Base-by-base conservation (phyloP, 257 asterid species). In the Solanum virginianum region DNA sequence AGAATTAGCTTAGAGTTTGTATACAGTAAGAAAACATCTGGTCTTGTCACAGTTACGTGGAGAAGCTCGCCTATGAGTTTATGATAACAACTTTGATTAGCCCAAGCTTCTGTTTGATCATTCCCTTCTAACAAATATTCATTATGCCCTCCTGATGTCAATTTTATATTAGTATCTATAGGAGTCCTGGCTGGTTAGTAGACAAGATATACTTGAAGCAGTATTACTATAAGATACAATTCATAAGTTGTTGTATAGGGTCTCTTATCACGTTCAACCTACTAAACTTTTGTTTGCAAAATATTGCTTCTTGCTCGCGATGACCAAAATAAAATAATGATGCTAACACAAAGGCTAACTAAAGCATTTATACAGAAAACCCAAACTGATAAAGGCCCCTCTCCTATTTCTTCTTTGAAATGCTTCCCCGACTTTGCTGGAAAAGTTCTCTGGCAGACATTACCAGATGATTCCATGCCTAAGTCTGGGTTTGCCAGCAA, bases 401-500 rank as follows among this genome's bases (percentile, higher is more conserved):
- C 55, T 26, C 91, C 94, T 47, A 71, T 69, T 39, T 86, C 94
- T 41, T 86, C 89, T 9, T 82, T 63, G 77, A 87, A 85, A 3
- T 80, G 69, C 70, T 87, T 91, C 82, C 92, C 91, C 7, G 86
- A 85, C 83, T 80, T 80, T 29, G 84, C 85, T 5, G 87, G 89
- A 60, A 85, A 59, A 55, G 89, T 91, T 53, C 80, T 88, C 69
- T 80, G 66, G 77, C 99, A 94, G 57, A 90, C 91, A 36, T 89
- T 89, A 14, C 65, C 87, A 2, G 91, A 84, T 8, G 90, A 74
- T 88, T 91, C 95, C 86, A 94, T 85, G 43, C 99, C 95, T 89
- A 95, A 62, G 57, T 90, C 87, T 0, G 95, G 98, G 89, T n/a
- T 96, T 95, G 10, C 99, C 98, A 0, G 93, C 93, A 85, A 95